These are phyloP conservation scores for Arachis hypogaea DNA, from an alignment of 306 rosid species.

Conservation along the genomic window DNA sequence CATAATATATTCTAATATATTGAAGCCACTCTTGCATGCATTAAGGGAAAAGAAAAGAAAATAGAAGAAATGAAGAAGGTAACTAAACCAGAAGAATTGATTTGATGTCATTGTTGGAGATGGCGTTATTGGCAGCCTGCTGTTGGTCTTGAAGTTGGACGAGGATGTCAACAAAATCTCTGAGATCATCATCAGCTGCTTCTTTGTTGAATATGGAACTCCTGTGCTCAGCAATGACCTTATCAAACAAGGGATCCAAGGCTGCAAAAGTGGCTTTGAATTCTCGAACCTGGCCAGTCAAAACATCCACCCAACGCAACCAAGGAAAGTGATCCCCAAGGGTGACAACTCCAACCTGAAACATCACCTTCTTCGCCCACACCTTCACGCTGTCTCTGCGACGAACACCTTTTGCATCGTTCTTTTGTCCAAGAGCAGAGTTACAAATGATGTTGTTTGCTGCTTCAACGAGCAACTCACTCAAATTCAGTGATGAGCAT, in stretches of 20 bases:
- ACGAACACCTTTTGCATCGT: not conserved
- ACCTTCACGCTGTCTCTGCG: not conserved
- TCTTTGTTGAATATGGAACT: not conserved
- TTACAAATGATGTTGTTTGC: conserved; percentile 6
- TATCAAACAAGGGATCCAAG: conserved; percentile 19
- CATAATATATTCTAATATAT: too few relatives aligned
- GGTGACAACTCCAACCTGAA: not conserved
- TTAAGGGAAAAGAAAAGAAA: too few relatives aligned
- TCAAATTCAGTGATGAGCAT: conserved; percentile 10
- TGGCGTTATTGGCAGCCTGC: not conserved
- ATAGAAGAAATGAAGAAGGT: not conserved
- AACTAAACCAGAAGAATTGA: conserved; percentile 31
- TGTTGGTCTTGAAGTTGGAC: conserved; percentile 17
- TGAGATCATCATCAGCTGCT: not conserved
- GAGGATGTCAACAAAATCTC: conserved; percentile 36
- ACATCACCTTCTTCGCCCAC: not conserved
- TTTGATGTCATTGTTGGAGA: conserved; percentile 35
- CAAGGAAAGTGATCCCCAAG: conserved; percentile 34
- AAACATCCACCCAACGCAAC: conserved; percentile 31
- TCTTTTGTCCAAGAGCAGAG: conserved; percentile 23
- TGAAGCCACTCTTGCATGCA: too few relatives aligned
- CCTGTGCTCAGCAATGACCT: conserved; percentile 15
- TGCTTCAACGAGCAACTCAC: conserved; percentile 5
- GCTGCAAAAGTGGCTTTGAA: conserved; percentile 17
- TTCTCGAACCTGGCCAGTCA: conserved; percentile 13